Base-by-base conservation (phyloP, 2,329 filamentous ascomycete genomes). In the Monosporascus sp. region DNA sequence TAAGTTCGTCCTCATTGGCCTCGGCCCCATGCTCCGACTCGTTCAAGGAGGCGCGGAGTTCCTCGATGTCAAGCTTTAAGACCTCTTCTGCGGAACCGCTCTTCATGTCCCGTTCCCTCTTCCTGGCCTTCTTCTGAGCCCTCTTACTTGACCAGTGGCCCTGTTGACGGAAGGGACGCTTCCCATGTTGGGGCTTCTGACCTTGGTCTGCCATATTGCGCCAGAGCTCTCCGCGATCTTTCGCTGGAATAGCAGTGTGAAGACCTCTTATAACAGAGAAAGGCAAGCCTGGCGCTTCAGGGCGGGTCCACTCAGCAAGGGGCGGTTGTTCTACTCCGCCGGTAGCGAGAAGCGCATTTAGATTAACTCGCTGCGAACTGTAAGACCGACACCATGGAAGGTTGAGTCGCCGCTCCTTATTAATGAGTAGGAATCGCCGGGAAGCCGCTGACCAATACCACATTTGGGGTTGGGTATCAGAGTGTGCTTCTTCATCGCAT, bases 11-110 rank as follows among this genome's bases (percentile, higher is more conserved):
- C 3, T 59, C 62, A 6, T 60, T 57, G 4, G 67, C 65, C 25
- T 69, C 67, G 2, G 54, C 55, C n/a, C 58, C 63, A 5, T 61
- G 57, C 8, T 68, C 66, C 6, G 68, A 65, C 38, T 58, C 58
- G 15, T 64, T 58, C 34, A 79, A 70, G 44, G 71, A 74, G 48
- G 68, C 74, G 46, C 82, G 69, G 24, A 86, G 68, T 3, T 75
- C 74, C 49, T 82, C 73, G 47, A 90, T 76, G 64, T 90, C 87
- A 48, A 77, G 70, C 48, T 79, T 72, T 46, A 90, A 73, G 47
- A 90, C 82, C 63, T 90, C 84, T 55, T 90, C 86, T 20, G 76
- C 74, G 0, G 83, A 82, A 8, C 83, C 85, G 56, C 81, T 80
- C 42, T 80, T 80, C 56, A 79, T 85, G 59, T 81, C 80, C 57